Evolutionary conservation across 169 alveolate genomes (phyloP).

Genomic region (Plasmodium cynomolgi): DNA sequence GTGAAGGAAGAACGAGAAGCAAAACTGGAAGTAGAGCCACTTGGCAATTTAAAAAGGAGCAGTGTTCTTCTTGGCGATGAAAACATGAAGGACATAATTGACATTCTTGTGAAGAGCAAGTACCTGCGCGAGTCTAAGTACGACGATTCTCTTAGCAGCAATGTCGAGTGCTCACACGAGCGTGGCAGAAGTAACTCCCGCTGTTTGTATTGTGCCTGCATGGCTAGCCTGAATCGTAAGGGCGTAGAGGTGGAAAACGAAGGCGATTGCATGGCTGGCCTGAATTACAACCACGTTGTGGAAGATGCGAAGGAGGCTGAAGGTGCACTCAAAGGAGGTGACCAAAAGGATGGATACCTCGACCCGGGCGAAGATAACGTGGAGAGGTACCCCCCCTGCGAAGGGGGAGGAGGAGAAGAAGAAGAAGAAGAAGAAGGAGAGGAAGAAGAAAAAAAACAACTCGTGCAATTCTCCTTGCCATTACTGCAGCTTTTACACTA

Average conservation of each 20-base stretch:
- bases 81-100: conserved; percentile 6
- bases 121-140: not conserved
- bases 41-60: not conserved
- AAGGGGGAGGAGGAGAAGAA: not conserved
- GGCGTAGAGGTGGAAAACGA: not conserved
- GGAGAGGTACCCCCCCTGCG: not conserved
- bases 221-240: not conserved
- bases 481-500: not conserved
- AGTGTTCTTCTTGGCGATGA: not conserved
- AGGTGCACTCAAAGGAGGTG: not conserved
- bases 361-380: not conserved
- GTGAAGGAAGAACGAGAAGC: not conserved
- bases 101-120: conserved; percentile 17
- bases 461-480: not conserved
- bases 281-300: not conserved
- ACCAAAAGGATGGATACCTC: not conserved
- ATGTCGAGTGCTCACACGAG: not conserved
- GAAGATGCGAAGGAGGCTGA: not conserved
- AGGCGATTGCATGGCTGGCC: not conserved
- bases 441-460: not conserved
- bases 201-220: conserved; percentile 26
- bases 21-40: not conserved
- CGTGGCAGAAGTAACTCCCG: not conserved
- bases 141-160: not conserved
- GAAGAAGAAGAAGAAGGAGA: not conserved